Base-by-base conservation (phyloP, 345 rosid species). In the Durio zibethinus region DNA sequence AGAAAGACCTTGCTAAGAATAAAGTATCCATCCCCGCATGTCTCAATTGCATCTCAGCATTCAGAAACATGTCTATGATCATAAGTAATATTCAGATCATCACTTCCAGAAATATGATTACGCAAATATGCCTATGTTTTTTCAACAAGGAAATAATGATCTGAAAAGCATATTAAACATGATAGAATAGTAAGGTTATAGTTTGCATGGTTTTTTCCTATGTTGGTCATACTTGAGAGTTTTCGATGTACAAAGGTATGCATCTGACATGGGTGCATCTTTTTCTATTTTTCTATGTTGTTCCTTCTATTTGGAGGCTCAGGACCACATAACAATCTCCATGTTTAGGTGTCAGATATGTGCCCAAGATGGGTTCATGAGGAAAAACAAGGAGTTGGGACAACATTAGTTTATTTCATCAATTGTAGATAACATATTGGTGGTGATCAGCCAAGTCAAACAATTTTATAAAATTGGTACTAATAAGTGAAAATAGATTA, bases 301-400 rank as follows among this genome's bases (percentile, higher is more conserved):
- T 57, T 23, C 10, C 62, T 57, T 25, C 10, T 57, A 3, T 7
- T 31, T 62, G 16, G 10, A 62, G 21, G n/a, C 4, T 62, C 21
- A 62, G 33, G 36, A 62, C 21, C 67, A 62, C 67, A 62, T 31
- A 62, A 10, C 40, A 62, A 33, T 62, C 67, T 62, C 67, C n/a
- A 62, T 29, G 21, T 62, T 31, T 4, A 62, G 67, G 42, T 62
- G 67, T 25, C 11, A 3, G 10, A 62, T 15, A 14, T 31, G 38
- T 27, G 66, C 20, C 36, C 36, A 29, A 61, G n/a, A 61, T 3
- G 1, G 20, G 9, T 29, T 29, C 38, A 3, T 15, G 8, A 61
- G 20, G n/a, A 27, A 61, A 61, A 10, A 9, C 50, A 66, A 66
- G 33, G 69, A 35, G 27, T 40, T 36, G 7, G 48, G 21, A 16